Conservation (phyloP, 2,329 filamentous ascomycete species). For the Colletotrichum sublineola region DNA sequence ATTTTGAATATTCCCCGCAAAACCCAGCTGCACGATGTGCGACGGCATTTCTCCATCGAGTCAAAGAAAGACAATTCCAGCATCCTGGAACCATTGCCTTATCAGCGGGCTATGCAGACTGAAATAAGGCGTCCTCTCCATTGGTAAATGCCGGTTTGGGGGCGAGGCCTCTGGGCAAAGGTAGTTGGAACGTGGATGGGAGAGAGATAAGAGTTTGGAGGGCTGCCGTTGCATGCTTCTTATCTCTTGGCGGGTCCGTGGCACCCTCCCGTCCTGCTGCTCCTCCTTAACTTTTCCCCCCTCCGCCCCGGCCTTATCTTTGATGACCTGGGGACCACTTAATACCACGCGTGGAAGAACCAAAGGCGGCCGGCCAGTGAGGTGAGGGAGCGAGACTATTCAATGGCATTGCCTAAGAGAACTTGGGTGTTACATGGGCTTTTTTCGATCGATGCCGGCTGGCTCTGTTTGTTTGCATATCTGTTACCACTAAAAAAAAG, state of each 20-base stretch:
- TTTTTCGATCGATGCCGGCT: neutral
- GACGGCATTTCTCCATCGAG: slow-evolving; percentile 33
- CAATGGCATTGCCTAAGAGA: slow-evolving; percentile 25
- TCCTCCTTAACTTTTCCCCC: neutral
- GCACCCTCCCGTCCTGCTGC: neutral
- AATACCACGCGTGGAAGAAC: neutral
- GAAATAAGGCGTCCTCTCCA: slow-evolving; percentile 3
- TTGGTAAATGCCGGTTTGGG: slow-evolving; percentile 21
- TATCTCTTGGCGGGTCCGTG: slow-evolving; percentile 40
- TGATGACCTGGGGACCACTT: slow-evolving; percentile 15
- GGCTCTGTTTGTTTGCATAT: neutral
- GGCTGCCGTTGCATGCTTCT: slow-evolving; percentile 26
- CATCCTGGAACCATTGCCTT: slow-evolving; percentile 23
- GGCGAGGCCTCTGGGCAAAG: neutral
- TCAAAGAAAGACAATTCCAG: slow-evolving; percentile 18
- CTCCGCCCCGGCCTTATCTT: slow-evolving; percentile 24
- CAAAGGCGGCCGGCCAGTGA: slow-evolving; percentile 1
- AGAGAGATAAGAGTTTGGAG: slow-evolving; percentile 29
- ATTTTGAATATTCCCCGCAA: slow-evolving; percentile 27
- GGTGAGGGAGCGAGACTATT: neutral
- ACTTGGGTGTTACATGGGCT: slow-evolving; percentile 7
- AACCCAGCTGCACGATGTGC: slow-evolving; percentile 29
- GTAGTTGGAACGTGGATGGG: neutral
- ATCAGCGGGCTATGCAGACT: slow-evolving; percentile 8
- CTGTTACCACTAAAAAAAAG: slow-evolving; percentile 12